A percentile compares a stretch with the other conserved stretches of the same genome.
phyloP scores from a whole-genome alignment of 1,284 basidiomycete genomes.

The Fistulina hepatica region DNA sequence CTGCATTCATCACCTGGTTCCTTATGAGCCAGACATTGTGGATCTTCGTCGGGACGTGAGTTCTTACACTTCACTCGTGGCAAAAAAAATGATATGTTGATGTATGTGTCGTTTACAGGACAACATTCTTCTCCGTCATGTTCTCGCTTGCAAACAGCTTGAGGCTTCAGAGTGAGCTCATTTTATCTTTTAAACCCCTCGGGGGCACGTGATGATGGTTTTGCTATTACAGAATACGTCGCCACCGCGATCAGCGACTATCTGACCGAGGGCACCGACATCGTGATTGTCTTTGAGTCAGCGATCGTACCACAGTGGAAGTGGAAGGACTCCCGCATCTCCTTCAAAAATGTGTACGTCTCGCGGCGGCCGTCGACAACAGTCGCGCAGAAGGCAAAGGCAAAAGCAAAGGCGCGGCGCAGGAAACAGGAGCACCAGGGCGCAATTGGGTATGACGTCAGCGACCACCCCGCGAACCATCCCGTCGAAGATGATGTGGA shows the following conservation, averaged over 20 bases:
- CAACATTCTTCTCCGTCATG: constrained; percentile 91
- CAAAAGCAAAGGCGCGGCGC: constrained; percentile 13
- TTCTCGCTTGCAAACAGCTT: constrained; percentile 87
- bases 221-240: constrained; percentile 55
- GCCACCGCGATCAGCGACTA: constrained; percentile 89
- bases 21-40: constrained; percentile 89
- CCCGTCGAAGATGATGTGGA: constrained; percentile 39
- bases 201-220: background rate
- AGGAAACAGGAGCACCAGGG: constrained; percentile 13
- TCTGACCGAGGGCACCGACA: constrained; percentile 86
- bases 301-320: constrained; percentile 98
- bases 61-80: constrained; percentile 13
- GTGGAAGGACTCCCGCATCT: constrained; percentile 92
- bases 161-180: constrained; percentile 65
- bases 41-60: constrained; percentile 91
- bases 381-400: background rate
- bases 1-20: constrained; percentile 92
- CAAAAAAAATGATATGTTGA: constrained; percentile 1
- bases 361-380: constrained; percentile 55
- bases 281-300: constrained; percentile 93
- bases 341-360: constrained; percentile 94
- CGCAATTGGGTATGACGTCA: constrained; percentile 60
- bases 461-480: constrained; percentile 63
- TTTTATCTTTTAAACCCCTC: background rate
- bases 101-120: constrained; percentile 36